A percentile compares a stretch with the other conserved stretches of the same genome.
Evolutionary conservation across 2,329 filamentous ascomycete species (phyloP).

Genomic region (Colletotrichum trifolii): DNA sequence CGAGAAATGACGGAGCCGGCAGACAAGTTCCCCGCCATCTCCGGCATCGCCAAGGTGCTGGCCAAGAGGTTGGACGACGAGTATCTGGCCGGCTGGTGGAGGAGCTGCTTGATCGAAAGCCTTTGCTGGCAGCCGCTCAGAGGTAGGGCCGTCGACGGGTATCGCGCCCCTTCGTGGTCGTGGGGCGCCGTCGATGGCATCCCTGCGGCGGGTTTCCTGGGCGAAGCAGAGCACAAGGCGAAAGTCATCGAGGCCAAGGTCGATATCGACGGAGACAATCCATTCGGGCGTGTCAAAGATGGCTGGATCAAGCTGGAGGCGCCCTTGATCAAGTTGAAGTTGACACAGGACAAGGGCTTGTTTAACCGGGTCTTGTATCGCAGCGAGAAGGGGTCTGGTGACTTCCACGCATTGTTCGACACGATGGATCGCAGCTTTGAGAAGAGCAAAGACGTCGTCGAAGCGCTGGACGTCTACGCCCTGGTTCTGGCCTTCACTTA

Average conservation of each 20-base stretch:
- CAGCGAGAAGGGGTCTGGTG: neutral
- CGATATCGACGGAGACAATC: constrained; percentile 27
- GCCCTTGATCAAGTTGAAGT: constrained; percentile 16
- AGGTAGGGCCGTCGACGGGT: constrained; percentile 3
- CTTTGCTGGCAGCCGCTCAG: constrained; percentile 23
- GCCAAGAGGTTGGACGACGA: constrained; percentile 37
- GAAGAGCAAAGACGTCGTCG: neutral
- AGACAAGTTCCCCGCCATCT: constrained; percentile 45
- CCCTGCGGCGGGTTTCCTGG: constrained; percentile 5
- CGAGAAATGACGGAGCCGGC: constrained; percentile 36
- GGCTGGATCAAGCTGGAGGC: constrained; percentile 30
- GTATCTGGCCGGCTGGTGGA: constrained; percentile 46
- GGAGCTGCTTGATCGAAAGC: constrained; percentile 5
- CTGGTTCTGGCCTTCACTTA: constrained; percentile 8
- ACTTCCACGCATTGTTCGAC: constrained; percentile 5
- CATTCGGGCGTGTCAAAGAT: constrained; percentile 30
- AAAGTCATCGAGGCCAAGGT: constrained; percentile 21
- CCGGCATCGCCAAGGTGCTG: constrained; percentile 42
- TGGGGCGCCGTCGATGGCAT: constrained; percentile 29
- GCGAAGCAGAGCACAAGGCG: neutral
- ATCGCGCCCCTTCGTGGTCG: constrained; percentile 33
- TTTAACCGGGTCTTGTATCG: constrained; percentile 7
- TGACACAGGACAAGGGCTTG: constrained; percentile 21
- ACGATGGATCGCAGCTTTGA: constrained; percentile 7
- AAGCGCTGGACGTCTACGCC: constrained; percentile 2